A percentile compares a stretch with the other conserved stretches of the same genome.
These are phyloP conservation scores for Lumnitzera littorea DNA, from an alignment of 345 rosid species.

Conservation along the genomic window DNA sequence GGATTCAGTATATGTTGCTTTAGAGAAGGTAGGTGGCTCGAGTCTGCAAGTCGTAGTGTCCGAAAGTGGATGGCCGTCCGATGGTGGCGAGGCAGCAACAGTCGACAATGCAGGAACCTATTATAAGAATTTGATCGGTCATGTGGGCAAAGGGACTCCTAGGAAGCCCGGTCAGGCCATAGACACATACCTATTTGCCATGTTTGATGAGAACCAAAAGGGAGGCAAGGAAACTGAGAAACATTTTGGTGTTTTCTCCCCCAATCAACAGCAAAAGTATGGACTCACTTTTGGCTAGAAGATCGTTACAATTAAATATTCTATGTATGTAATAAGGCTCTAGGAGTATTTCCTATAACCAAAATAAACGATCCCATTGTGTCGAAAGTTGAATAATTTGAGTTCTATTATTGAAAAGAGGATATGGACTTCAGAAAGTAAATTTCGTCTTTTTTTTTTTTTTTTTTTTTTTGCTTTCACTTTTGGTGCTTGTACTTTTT, in stretches of 20 bases:
- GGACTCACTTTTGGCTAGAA: neutral
- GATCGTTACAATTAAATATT: neutral
- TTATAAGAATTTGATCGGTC: slow-evolving; percentile 14
- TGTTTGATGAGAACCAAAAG: slow-evolving; percentile 33
- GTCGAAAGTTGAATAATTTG: too few relatives aligned
- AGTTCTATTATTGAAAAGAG: too few relatives aligned
- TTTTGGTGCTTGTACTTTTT: too few relatives aligned
- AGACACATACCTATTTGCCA: slow-evolving; percentile 30
- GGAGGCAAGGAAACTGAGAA: slow-evolving; percentile 10
- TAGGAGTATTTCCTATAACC: too few relatives aligned
- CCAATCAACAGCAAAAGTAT: slow-evolving; percentile 19
- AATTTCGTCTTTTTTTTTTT: too few relatives aligned
- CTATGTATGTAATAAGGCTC: neutral
- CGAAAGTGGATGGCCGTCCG: slow-evolving; percentile 30
- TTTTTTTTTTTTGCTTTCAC: too few relatives aligned
- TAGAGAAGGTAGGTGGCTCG: slow-evolving; percentile 17
- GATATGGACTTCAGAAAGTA: too few relatives aligned
- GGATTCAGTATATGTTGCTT: slow-evolving; percentile 20
- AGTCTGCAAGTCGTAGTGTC: slow-evolving; percentile 16
- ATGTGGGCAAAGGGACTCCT: slow-evolving; percentile 29
- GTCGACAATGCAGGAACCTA: slow-evolving; percentile 19
- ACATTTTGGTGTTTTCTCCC: slow-evolving; percentile 33
- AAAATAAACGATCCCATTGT: too few relatives aligned
- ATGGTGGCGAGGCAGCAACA: slow-evolving; percentile 11
- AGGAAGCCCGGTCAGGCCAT: slow-evolving; percentile 20